Conservation (phyloP, 2,329 filamentous ascomycete species). For the Zasmidium angulare region DNA sequence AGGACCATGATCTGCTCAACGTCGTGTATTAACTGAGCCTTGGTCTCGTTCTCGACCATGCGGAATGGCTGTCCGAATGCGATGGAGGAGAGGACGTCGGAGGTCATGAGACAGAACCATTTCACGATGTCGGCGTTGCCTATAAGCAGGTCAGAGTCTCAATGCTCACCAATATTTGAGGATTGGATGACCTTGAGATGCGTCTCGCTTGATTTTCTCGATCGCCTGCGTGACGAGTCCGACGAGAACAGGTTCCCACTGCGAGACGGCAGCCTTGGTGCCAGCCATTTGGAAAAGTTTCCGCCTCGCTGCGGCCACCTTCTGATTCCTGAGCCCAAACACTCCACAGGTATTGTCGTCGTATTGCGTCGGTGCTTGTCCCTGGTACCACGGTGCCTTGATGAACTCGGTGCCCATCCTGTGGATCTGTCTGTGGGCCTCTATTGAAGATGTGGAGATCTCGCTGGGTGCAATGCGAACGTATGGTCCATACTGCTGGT, state of each 20-base stretch:
- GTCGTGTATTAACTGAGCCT: background rate
- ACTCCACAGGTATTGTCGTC: conserved; percentile 1
- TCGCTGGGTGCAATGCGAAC: conserved; percentile 26
- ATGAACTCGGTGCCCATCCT: conserved; percentile 20
- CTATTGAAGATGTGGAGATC: conserved; percentile 23
- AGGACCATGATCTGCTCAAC: background rate
- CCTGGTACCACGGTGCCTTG: conserved; percentile 15
- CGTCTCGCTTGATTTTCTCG: conserved; percentile 29
- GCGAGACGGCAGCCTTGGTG: conserved; percentile 2
- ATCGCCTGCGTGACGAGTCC: conserved; percentile 33
- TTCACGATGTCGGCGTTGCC: conserved; percentile 37
- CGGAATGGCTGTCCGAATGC: background rate
- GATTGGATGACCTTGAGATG: background rate
- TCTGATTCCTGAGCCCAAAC: background rate
- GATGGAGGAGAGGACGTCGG: conserved; percentile 32
- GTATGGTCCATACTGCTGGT: conserved; percentile 29
- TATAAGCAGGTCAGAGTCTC: too few relatives aligned
- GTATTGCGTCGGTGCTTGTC: background rate
- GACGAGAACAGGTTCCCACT: conserved; percentile 36
- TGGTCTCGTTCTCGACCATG: conserved; percentile 4
- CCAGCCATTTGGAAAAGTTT: conserved; percentile 1
- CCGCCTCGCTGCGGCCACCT: background rate
- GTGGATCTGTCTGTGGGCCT: conserved; percentile 26
- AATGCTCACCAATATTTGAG: too few relatives aligned
- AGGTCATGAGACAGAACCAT: conserved; percentile 39